Base-by-base conservation (phyloP, 1,139 yeast species). In the Trichomonascaceae sp. region DNA sequence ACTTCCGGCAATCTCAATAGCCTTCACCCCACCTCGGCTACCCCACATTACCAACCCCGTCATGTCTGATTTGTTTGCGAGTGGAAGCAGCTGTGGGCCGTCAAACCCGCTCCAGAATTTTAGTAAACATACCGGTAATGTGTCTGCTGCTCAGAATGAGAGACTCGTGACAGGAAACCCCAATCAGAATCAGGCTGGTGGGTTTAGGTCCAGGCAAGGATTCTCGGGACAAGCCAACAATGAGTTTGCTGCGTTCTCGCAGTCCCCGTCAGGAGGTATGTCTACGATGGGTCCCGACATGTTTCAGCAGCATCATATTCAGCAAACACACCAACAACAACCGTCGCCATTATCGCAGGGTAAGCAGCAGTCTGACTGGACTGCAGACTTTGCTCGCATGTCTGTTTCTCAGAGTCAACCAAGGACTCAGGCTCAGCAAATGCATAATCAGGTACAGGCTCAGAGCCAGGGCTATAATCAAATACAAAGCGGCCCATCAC, bases 91-190 rank as follows among this genome's bases (percentile, higher is more conserved):
- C 13, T 57, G 62, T 36, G 62, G 62, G 15, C 60, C 62, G 1
- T 45, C 57, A 3, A 57, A 55, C 35, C 53, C 62, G 4, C 46
- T 54, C 23, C 51, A 50, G 33, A 43, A 42, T 35, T 35, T 57
- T 17, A 47, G 48, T 28, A 52, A 54, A 40, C 57, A 54, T 26
- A 37, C 48, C 3, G 37, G 39, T 4, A 39, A 43, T 3, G 56
- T 53, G 29, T 36, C 44, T 13, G 39, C 56, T 13, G 43, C 49
- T 16, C 59, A 51, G 28, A 46, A 47, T 13, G 57, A 54, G 28
- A 40, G 45, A 23, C 37, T 37, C 23, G 35, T 38, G 5, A 23
- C 23, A 6, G 13, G 26, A 8, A 11, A 17, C 6, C 26, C 13
- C 13, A 17, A 16, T 4, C n/a, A 11, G 9, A 15, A 13, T n/a